Conservation (phyloP, 768 basidiomycete genomes). For the Tylopilus vinaceipallidus region DNA sequence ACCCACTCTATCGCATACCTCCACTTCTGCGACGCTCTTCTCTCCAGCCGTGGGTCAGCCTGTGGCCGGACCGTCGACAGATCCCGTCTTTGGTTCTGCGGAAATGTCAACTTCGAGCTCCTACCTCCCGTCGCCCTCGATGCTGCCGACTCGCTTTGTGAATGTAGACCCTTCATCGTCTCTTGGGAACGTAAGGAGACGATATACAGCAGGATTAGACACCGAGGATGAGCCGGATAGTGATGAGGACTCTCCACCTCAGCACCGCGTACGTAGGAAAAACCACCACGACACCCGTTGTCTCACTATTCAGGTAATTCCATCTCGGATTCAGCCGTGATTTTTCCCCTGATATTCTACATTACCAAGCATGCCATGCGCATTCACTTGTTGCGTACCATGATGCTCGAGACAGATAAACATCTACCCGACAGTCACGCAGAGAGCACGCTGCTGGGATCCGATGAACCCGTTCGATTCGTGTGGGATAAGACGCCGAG, state of each 20-base stretch:
- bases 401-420: constrained; percentile 56
- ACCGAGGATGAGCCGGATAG: constrained; percentile 38
- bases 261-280: constrained; percentile 41
- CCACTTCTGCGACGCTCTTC: constrained; percentile 26
- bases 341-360: constrained; percentile 4
- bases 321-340: not conserved
- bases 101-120: constrained; percentile 3
- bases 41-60: constrained; percentile 13
- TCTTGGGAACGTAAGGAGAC: constrained; percentile 24
- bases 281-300: constrained; percentile 65
- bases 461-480: constrained; percentile 63
- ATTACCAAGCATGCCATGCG: constrained; percentile 65
- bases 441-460: constrained; percentile 48
- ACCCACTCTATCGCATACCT: constrained; percentile 28
- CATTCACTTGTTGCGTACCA: constrained; percentile 55
- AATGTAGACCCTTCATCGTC: constrained; percentile 11
- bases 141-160: constrained; percentile 22
- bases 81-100: not conserved
- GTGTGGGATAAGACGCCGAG: constrained; percentile 79
- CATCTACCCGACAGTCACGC: constrained; percentile 58
- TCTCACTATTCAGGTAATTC: constrained; percentile 63
- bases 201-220: constrained; percentile 32
- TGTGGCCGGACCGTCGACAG: constrained; percentile 9
- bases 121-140: constrained; percentile 16
- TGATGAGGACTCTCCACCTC: constrained; percentile 35